A percentile compares a stretch with the other conserved stretches of the same genome.
These are phyloP conservation scores for Saccharomycopsis hybrid DNA, from an alignment of 1,139 yeast genomes.

Conservation along the genomic window DNA sequence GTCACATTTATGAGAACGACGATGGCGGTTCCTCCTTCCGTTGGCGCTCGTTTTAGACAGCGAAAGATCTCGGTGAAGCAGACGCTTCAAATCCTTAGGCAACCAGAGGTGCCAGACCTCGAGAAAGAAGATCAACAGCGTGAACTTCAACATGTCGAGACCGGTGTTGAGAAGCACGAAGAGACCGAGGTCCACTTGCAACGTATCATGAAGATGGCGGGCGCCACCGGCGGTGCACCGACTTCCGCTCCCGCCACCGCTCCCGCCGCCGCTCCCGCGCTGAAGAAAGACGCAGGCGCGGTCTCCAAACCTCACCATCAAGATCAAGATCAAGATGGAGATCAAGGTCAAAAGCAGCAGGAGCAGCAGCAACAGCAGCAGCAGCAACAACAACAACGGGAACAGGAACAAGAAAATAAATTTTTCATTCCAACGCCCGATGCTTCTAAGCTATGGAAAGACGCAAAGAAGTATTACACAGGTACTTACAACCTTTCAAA, in stretches of 20 bases:
- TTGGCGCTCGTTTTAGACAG: conserved; percentile 77
- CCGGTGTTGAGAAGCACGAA: conserved; percentile 97
- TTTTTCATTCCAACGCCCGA: conserved; percentile 94
- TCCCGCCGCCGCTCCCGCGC: neutral
- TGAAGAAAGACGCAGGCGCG: neutral
- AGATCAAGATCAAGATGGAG: conserved; percentile 19
- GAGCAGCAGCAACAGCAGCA: neutral
- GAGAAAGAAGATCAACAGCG: conserved; percentile 75
- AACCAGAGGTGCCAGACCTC: conserved; percentile 71
- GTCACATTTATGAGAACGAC: neutral
- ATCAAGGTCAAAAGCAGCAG: conserved; percentile 12
- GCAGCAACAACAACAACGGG: neutral
- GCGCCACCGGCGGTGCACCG: conserved; percentile 40
- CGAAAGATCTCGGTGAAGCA: conserved; percentile 89
- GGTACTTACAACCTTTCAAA: conserved; percentile 68
- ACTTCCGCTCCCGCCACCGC: conserved; percentile 1
- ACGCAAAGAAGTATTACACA: conserved; percentile 63
- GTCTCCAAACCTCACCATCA: neutral
- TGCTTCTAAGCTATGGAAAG: conserved; percentile 80
- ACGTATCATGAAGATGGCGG: conserved; percentile 57
- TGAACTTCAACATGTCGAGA: conserved; percentile 83
- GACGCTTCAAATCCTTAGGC: conserved; percentile 72
- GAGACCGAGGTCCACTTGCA: conserved; percentile 96
- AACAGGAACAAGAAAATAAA: conserved; percentile 38
- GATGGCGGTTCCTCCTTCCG: conserved; percentile 30